Evolutionary conservation across 306 rosid species (phyloP).

Genomic region (Dryas drummondii): DNA sequence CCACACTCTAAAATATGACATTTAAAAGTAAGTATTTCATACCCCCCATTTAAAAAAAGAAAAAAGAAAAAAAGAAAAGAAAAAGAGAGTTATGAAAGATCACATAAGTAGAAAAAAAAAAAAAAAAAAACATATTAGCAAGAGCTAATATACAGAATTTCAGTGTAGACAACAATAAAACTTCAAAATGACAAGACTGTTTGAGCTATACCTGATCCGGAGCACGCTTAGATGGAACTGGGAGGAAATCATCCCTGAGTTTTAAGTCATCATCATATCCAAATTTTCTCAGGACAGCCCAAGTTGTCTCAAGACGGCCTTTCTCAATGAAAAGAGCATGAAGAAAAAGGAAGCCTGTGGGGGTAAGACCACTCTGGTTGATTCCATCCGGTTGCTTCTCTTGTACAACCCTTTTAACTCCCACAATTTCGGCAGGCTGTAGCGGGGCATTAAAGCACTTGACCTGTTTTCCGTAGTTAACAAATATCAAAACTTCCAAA

Average conservation of each 20-base stretch:
- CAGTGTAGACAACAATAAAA: constrained; percentile 29
- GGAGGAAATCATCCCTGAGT: constrained; percentile 67
- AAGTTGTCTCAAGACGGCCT: constrained; percentile 76
- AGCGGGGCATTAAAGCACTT: constrained; percentile 75
- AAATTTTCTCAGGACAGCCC: constrained; percentile 85
- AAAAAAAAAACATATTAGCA: constrained; percentile 6
- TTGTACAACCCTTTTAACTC: constrained; percentile 69
- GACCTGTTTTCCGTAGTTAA: constrained; percentile 45
- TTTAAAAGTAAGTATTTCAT: constrained; percentile 24
- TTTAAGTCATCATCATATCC: constrained; percentile 81
- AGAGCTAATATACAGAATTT: background rate
- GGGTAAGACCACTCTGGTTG: constrained; percentile 81
- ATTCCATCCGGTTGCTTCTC: constrained; percentile 74
- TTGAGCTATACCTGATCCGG: constrained; percentile 71
- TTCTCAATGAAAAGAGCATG: constrained; percentile 72
- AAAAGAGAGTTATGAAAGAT: background rate
- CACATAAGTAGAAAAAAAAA: constrained; percentile 8
- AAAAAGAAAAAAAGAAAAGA: background rate
- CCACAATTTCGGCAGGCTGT: constrained; percentile 64
- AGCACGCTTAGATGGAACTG: constrained; percentile 64
- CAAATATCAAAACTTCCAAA: constrained; percentile 26
- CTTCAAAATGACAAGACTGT: constrained; percentile 17
- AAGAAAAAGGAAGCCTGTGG: constrained; percentile 66
- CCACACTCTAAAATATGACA: constrained; percentile 72
- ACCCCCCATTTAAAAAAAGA: background rate